Evolutionary conservation across 2,329 filamentous ascomycete genomes (phyloP).

Genomic region (Aspergillus fijiensis): DNA sequence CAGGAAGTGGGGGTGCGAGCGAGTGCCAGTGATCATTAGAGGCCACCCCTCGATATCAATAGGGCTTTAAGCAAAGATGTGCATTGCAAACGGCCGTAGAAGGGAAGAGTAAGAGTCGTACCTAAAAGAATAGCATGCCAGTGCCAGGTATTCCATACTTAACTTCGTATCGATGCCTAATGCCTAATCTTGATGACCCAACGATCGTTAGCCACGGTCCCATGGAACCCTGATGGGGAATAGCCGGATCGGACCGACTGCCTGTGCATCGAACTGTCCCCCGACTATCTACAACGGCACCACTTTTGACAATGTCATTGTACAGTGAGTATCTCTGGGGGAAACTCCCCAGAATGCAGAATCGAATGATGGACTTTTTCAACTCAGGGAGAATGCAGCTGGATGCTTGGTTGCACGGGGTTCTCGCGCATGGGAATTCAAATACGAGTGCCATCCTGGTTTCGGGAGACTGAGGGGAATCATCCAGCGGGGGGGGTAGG

Average conservation of each 20-base stretch:
- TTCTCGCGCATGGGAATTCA: background rate
- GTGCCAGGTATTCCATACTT: background rate
- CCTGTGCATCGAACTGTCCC: background rate
- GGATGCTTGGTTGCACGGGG: background rate
- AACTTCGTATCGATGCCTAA: constrained; percentile 12
- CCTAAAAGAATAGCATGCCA: too few species aligned
- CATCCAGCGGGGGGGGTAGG: background rate
- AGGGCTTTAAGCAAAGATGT: background rate
- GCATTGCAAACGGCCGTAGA: background rate
- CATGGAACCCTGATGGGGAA: constrained; percentile 16
- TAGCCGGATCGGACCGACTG: constrained; percentile 22
- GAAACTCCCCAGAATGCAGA: too few species aligned
- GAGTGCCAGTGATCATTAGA: background rate
- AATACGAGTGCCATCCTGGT: constrained; percentile 2
- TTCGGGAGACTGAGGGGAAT: background rate
- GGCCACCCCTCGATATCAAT: background rate
- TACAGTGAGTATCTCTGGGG: background rate
- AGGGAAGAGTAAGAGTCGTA: background rate
- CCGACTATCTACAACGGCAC: background rate
- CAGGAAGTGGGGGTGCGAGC: background rate
- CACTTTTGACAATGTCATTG: background rate
- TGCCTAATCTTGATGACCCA: constrained; percentile 13
- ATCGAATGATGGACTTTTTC: background rate
- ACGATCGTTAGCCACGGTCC: constrained; percentile 4
- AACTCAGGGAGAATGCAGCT: background rate